Evolutionary conservation across 2,329 filamentous ascomycete genomes (phyloP).

Genomic region (Westerdykella sp.): DNA sequence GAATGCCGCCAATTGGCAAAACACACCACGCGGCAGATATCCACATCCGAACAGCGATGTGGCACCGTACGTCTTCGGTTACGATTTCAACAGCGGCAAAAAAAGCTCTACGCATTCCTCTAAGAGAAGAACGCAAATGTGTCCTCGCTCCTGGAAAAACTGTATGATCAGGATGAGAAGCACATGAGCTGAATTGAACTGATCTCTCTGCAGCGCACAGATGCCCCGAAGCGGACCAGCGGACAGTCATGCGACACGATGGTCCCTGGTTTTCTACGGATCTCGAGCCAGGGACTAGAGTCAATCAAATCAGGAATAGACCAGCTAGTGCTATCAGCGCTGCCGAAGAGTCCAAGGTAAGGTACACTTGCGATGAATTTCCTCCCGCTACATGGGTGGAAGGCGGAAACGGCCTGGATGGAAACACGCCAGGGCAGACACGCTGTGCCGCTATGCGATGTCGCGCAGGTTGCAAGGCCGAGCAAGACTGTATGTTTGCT

Average conservation of each 20-base stretch:
- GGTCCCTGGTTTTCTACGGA: too few species aligned
- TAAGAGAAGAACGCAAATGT: neutral
- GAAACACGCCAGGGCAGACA: too few species aligned
- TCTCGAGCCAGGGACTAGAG: too few species aligned
- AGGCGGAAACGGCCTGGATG: slow-evolving; percentile 16
- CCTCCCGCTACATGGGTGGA: slow-evolving; percentile 23
- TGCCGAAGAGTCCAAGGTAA: neutral
- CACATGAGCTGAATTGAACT: too few species aligned
- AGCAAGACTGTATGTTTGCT: too few species aligned
- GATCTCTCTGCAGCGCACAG: too few species aligned
- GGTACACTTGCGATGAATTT: slow-evolving; percentile 29
- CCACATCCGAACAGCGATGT: neutral
- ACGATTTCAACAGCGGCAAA: slow-evolving; percentile 1
- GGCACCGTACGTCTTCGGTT: neutral
- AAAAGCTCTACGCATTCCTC: too few species aligned
- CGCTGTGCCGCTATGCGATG: too few species aligned
- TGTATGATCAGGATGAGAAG: too few species aligned
- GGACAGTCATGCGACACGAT: slow-evolving; percentile 6
- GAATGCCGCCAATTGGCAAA: slow-evolving; percentile 2
- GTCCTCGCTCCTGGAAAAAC: slow-evolving; percentile 5
- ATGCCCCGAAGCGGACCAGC: slow-evolving; percentile 10
- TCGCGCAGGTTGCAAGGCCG: too few species aligned
- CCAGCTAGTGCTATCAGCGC: too few species aligned
- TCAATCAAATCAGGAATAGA: too few species aligned
- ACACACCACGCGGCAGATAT: slow-evolving; percentile 1